Evolutionary conservation across 1,284 basidiomycete genomes (phyloP), one percentile per base, ranked within the genome.

Genomic region (Rhodotorula sp.): DNA sequence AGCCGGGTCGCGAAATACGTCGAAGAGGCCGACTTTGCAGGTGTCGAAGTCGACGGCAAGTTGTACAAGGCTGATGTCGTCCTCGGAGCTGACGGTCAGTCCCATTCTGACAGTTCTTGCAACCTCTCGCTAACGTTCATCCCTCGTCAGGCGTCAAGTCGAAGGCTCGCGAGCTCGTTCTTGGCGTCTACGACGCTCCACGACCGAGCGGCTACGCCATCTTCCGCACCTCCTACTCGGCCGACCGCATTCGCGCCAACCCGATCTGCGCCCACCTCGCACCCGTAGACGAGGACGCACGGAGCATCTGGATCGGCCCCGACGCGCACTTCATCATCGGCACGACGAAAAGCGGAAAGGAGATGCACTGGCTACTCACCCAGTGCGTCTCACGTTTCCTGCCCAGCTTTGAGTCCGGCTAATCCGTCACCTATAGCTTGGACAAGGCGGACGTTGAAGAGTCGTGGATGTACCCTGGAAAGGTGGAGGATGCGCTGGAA

Each of bases 131-230:
- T 13, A 20, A 27, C 48, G 27, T 39, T 27, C 48, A 5, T 44
- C 30, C 6, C 54, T 10, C 20, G 10, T 2, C n/a, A 61, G 65
- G 66, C 60, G 59, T 79, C 34, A 77, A 76, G 59, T 79, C 77
- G 54, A 61, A 53, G 27, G 80, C 75, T 29, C 74, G 76, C 22
- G 68, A 73, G 59, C 74, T 75, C 30, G 77, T 80, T 19, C 64
- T 81, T 60, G 78, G 76, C 7, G 75, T 76, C 62, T 36, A 71
- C 39, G 79, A 81, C 70, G 78, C 71, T 46, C 78, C 78, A 0
- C 76, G 68, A 57, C 68, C 78, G n/a, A 78, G 77, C 11, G 78
- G 79, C 19, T 68, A 68, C 47, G 60, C 66, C 44, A 62, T 68
- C 62, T 68, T 58, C 56, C 54, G 66, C 32, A 59, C 66, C n/a